Conservation (phyloP, 192 early-diverging fungal genomes). For the Backusella tarrabulga region DNA sequence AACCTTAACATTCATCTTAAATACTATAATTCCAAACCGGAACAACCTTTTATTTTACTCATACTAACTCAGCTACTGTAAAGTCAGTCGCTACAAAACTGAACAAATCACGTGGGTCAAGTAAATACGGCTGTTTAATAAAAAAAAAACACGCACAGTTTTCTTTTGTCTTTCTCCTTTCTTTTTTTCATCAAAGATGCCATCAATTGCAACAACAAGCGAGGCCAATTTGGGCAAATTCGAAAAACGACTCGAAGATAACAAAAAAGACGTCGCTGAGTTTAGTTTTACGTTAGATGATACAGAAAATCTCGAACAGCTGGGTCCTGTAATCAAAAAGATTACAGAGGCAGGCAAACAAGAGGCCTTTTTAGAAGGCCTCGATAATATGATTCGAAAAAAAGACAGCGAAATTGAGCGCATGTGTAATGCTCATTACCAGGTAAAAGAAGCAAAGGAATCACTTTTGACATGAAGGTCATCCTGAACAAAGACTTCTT, state of each 20-base stretch:
- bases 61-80: too few species aligned
- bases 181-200: neutral
- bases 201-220: neutral
- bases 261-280: neutral
- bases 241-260: neutral
- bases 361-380: conserved; percentile 83
- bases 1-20: too few species aligned
- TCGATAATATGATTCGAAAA: conserved; percentile 75
- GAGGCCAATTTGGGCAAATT: neutral
- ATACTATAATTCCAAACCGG: too few species aligned
- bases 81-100: too few species aligned
- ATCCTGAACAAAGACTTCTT: neutral
- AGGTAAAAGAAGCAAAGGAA: conserved; percentile 49
- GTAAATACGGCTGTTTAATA: neutral
- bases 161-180: neutral
- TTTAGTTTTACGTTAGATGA: conserved; percentile 35
- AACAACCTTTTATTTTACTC: too few species aligned
- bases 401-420: conserved; percentile 97
- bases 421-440: conserved; percentile 95
- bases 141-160: neutral
- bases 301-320: conserved; percentile 75
- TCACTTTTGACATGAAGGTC: neutral
- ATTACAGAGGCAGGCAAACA: conserved; percentile 85
- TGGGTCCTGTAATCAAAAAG: conserved; percentile 85
- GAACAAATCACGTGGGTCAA: neutral